Conservation (phyloP, 768 basidiomycete species). For the Chalciporus piperatus region DNA sequence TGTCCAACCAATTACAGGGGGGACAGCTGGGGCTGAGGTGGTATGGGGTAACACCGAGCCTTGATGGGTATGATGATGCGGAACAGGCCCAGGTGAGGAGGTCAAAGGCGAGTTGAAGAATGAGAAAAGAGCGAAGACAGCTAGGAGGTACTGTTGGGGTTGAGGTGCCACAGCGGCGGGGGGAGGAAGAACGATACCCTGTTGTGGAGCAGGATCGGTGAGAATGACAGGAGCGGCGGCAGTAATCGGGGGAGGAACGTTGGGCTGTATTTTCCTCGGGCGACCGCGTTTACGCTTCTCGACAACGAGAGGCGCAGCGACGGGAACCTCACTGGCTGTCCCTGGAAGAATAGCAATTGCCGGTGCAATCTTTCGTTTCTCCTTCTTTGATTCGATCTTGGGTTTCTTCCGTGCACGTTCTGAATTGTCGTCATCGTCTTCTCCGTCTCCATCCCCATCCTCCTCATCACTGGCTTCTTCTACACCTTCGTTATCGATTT, state of each 20-base stretch:
- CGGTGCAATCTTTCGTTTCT: constrained; percentile 35
- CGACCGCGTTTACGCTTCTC: constrained; percentile 86
- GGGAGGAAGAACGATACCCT: constrained; percentile 12
- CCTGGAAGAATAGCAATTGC: constrained; percentile 19
- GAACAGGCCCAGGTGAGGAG: constrained; percentile 32
- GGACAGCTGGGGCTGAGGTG: constrained; percentile 17
- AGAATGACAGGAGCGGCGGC: constrained; percentile 22
- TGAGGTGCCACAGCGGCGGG: constrained; percentile 13
- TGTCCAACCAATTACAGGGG: constrained; percentile 34
- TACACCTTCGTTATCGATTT: constrained; percentile 47
- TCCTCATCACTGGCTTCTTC: constrained; percentile 46
- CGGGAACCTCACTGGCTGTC: constrained; percentile 24
- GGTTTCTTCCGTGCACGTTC: constrained; percentile 61
- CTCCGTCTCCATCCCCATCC: constrained; percentile 42
- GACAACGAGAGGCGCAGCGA: constrained; percentile 36
- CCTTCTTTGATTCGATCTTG: constrained; percentile 50
- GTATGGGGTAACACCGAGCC: constrained; percentile 54
- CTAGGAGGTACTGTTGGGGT: constrained; percentile 69
- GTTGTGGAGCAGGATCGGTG: constrained; percentile 15
- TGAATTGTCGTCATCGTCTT: constrained; percentile 37
- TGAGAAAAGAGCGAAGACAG: constrained; percentile 80
- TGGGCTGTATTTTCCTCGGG: constrained; percentile 67
- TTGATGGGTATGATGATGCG: constrained; percentile 48
- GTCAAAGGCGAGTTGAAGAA: constrained; percentile 78
- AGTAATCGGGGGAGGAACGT: constrained; percentile 36